Evolutionary conservation across 1,284 basidiomycete species (phyloP).

Genomic region (Somion occarium): DNA sequence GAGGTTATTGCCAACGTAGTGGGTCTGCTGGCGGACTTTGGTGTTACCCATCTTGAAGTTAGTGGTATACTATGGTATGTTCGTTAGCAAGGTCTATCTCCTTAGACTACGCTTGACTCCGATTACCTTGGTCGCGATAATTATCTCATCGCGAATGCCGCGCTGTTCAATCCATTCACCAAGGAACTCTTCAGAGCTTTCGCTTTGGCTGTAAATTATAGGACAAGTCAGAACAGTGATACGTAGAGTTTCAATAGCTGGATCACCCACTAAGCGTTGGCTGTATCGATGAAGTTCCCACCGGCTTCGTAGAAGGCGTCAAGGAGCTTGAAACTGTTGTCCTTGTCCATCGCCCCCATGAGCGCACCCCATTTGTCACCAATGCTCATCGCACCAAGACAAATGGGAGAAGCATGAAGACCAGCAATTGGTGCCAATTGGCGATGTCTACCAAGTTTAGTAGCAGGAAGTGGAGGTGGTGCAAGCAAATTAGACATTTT

Average conservation of each 20-base stretch:
- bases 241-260: not conserved
- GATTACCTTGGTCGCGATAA: conserved; percentile 37
- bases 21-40: conserved; percentile 29
- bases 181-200: conserved; percentile 28
- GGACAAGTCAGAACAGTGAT: not conserved
- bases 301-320: conserved; percentile 20
- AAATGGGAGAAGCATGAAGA: conserved; percentile 42
- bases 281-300: conserved; percentile 16
- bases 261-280: conserved; percentile 11
- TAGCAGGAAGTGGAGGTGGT: conserved; percentile 9
- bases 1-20: conserved; percentile 41
- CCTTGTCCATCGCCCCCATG: conserved; percentile 20
- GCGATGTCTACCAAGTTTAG: conserved; percentile 20
- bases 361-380: conserved; percentile 33
- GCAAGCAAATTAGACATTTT: conserved; percentile 3
- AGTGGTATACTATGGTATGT: conserved; percentile 29
- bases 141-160: conserved; percentile 37
- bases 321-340: conserved; percentile 19
- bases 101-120: not conserved
- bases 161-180: conserved; percentile 40
- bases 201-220: conserved; percentile 21
- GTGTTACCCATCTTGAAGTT: conserved; percentile 25
- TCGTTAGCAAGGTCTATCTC: not conserved
- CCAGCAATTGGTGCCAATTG: conserved; percentile 16
- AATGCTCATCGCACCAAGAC: conserved; percentile 43